Evolutionary conservation across 1,284 basidiomycete genomes (phyloP).

Genomic region (Megacollybia platyphylla): DNA sequence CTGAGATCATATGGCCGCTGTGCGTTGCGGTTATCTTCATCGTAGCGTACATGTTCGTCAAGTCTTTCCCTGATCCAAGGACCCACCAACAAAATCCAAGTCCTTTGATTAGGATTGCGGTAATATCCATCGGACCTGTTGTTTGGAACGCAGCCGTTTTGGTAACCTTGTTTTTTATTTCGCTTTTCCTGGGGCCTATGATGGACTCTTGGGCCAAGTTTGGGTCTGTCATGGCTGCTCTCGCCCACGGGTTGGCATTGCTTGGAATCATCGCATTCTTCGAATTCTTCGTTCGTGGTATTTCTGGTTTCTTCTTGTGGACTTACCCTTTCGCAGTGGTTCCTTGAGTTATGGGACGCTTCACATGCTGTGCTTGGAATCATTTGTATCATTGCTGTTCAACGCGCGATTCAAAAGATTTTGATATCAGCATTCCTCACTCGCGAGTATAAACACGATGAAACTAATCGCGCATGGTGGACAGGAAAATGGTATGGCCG

Average conservation of each 20-base stretch:
- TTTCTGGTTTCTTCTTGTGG: conserved; percentile 5
- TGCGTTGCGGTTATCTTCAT: conserved; percentile 70
- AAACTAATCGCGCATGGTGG: conserved; percentile 97
- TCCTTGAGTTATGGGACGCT: conserved; percentile 93
- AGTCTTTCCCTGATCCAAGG: conserved; percentile 62
- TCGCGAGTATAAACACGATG: conserved; percentile 93
- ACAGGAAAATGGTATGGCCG: conserved; percentile 97
- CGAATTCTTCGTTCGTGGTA: conserved; percentile 79
- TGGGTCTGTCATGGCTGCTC: conserved; percentile 80
- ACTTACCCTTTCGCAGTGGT: conserved; percentile 53
- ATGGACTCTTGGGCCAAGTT: conserved; percentile 81
- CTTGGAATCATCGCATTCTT: conserved; percentile 83
- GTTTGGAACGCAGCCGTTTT: conserved; percentile 93
- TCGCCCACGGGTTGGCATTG: conserved; percentile 74
- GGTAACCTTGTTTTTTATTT: conserved; percentile 78
- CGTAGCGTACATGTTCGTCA: conserved; percentile 84
- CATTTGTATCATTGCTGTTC: conserved; percentile 77
- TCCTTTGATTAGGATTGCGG: conserved; percentile 80
- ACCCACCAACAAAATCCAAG: conserved; percentile 56
- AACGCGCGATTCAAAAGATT: conserved; percentile 86
- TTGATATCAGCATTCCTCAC: conserved; percentile 88
- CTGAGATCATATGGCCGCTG: conserved; percentile 80
- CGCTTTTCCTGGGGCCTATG: conserved; percentile 87
- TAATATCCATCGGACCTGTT: conserved; percentile 89
- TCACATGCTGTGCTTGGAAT: conserved; percentile 88